phyloP scores from a whole-genome alignment of 2,329 filamentous ascomycete genomes.

The Aureobasidium sp. region DNA sequence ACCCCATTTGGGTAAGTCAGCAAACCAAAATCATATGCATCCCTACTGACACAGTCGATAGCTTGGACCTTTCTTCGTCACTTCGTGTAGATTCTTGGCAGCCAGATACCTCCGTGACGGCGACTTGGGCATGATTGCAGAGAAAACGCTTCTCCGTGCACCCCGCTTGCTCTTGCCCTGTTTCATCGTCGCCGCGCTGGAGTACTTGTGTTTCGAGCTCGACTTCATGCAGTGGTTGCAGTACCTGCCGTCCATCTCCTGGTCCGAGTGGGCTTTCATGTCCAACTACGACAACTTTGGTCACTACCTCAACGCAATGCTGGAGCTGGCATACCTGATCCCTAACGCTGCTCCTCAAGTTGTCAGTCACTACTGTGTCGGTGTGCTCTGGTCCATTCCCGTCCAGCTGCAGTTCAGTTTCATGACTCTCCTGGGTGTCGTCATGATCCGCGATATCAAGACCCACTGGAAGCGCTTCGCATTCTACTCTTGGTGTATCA shows the following conservation, averaged over 20 bases:
- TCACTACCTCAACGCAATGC: conserved; percentile 38
- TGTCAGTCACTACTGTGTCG: conserved; percentile 43
- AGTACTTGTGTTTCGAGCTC: conserved; percentile 42
- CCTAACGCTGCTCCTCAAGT: conserved; percentile 43
- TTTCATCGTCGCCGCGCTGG: conserved; percentile 36
- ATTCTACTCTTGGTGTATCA: conserved; percentile 38
- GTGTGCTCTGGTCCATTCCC: conserved; percentile 45
- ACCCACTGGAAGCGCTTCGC: conserved; percentile 41
- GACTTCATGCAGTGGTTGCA: conserved; percentile 38
- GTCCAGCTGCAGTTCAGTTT: conserved; percentile 44
- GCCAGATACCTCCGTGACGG: conserved; percentile 38
- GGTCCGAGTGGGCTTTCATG: conserved; percentile 44
- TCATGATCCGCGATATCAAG: conserved; percentile 41
- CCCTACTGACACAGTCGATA: not conserved
- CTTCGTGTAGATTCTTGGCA: conserved; percentile 41
- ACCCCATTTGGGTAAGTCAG: conserved; percentile 34
- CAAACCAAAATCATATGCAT: not conserved
- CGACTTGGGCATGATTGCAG: conserved; percentile 37
- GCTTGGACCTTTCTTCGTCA: conserved; percentile 44
- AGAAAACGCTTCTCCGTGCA: conserved; percentile 38
- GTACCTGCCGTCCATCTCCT: conserved; percentile 41
- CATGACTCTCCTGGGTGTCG: conserved; percentile 36
- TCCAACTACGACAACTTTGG: conserved; percentile 35
- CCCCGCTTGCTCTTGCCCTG: conserved; percentile 43
- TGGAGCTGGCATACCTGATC: conserved; percentile 42